Evolutionary conservation across 176 grass and related monocot species (phyloP).

Genomic region (Bromus sterilis): DNA sequence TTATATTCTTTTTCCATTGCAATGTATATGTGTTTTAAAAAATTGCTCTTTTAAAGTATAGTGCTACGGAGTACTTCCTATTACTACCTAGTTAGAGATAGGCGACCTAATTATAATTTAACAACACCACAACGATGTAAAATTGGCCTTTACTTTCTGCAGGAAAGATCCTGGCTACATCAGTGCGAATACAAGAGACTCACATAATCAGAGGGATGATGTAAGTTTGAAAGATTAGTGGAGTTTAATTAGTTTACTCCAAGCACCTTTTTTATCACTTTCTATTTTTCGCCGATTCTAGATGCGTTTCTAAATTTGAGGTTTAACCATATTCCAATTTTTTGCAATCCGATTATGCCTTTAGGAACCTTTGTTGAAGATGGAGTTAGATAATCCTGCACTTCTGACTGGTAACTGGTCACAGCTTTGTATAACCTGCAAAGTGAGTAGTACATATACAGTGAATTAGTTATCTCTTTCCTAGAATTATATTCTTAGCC

Average conservation of each 20-base stretch:
- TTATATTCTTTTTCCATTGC: neutral
- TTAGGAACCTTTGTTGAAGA: slow-evolving; percentile 93
- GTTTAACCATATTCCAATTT: slow-evolving; percentile 13
- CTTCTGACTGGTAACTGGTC: slow-evolving; percentile 91
- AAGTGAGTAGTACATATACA: slow-evolving; percentile 43
- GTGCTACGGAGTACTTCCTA: neutral
- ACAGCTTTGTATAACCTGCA: slow-evolving; percentile 96
- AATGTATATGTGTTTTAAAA: neutral
- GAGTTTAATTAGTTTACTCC: slow-evolving; percentile 20
- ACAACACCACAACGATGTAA: neutral
- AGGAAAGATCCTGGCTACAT: slow-evolving; percentile 99
- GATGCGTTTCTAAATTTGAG: neutral
- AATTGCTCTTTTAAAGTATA: neutral
- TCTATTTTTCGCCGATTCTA: neutral
- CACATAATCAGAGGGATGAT: slow-evolving; percentile 87
- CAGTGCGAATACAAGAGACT: slow-evolving; percentile 48
- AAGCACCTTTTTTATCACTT: slow-evolving; percentile 10
- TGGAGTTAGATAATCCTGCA: slow-evolving; percentile 78
- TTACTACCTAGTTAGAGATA: neutral
- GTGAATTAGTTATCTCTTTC: slow-evolving; percentile 1
- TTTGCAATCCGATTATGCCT: slow-evolving; percentile 21
- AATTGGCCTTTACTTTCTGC: slow-evolving; percentile 35
- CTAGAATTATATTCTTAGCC: slow-evolving; percentile 9
- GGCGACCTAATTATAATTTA: neutral
- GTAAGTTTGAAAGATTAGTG: slow-evolving; percentile 55